Percentiles rank a stretch among this genome's conserved stretches.
phyloP scores from a whole-genome alignment of 1,284 basidiomycete species.

The Cryptococcus amylolentus region DNA sequence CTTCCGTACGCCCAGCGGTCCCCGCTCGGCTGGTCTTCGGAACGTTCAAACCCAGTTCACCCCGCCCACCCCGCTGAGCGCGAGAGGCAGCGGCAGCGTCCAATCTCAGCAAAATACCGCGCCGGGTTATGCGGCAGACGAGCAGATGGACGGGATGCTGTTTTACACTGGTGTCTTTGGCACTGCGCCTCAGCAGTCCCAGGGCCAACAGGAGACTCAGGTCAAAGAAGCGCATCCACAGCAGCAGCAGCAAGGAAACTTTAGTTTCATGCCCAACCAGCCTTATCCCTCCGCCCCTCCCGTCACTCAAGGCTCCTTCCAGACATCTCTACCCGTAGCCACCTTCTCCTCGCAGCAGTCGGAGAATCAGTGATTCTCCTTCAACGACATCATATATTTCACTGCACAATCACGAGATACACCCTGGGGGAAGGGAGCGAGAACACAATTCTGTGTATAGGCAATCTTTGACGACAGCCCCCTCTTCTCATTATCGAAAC shows the following conservation, averaged over 20 bases:
- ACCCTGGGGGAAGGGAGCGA: no score
- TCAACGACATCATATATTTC: no score
- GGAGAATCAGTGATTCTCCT: neutral
- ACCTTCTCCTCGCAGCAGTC: neutral
- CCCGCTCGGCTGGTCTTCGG: neutral
- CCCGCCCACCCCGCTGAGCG: conserved; percentile 11
- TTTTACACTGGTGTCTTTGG: neutral
- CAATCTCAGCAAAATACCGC: no score
- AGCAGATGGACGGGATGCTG: neutral
- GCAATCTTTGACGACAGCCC: no score
- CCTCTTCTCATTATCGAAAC: no score
- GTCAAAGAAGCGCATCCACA: neutral
- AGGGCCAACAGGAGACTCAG: neutral
- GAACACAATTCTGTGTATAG: no score
- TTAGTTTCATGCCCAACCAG: no score
- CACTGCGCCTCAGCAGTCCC: neutral
- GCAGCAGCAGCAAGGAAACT: neutral
- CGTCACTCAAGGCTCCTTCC: neutral
- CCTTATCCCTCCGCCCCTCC: no score
- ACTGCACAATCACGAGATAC: no score
- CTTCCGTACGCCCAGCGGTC: conserved; percentile 1
- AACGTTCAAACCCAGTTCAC: conserved; percentile 7
- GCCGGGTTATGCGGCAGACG: neutral
- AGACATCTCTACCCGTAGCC: neutral
- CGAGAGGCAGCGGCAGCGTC: conserved; percentile 6